phyloP scores from a whole-genome alignment of 1,284 basidiomycete species.

The Ustilago shanxiensis region DNA sequence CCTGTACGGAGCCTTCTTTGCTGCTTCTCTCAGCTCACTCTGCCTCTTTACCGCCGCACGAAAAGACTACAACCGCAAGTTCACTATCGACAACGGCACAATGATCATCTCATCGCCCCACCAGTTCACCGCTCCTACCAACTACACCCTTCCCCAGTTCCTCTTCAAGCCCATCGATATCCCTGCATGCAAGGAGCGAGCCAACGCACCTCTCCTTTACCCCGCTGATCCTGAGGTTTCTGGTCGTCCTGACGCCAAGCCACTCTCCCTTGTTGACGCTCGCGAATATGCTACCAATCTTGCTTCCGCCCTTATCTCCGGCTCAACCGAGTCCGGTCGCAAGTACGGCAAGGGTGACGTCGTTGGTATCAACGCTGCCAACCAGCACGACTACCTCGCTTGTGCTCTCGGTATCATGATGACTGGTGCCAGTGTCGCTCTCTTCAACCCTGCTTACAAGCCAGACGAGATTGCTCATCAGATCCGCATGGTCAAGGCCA shows the following conservation, averaged over 20 bases:
- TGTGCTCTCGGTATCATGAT: constrained; percentile 63
- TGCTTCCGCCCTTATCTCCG: constrained; percentile 53
- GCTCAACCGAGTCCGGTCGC: constrained; percentile 37
- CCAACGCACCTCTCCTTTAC: constrained; percentile 45
- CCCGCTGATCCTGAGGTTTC: constrained; percentile 43
- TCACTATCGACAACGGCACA: constrained; percentile 29
- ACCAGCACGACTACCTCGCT: constrained; percentile 66
- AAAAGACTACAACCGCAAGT: constrained; percentile 36
- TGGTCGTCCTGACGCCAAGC: constrained; percentile 43
- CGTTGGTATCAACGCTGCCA: constrained; percentile 56
- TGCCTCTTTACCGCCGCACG: constrained; percentile 16
- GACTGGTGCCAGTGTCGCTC: constrained; percentile 60
- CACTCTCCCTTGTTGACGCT: constrained; percentile 52
- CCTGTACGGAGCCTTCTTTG: constrained; percentile 30
- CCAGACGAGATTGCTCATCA: constrained; percentile 60
- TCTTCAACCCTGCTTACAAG: constrained; percentile 68
- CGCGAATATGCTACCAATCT: constrained; percentile 55
- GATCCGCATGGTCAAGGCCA: constrained; percentile 58
- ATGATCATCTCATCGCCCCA: constrained; percentile 59
- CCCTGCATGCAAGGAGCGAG: constrained; percentile 36
- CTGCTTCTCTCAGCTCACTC: constrained; percentile 22
- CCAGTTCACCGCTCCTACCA: constrained; percentile 39
- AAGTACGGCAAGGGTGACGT: constrained; percentile 62
- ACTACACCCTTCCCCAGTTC: constrained; percentile 57
- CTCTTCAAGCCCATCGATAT: constrained; percentile 53